Percentiles rank a stretch among this genome's conserved stretches.
These are phyloP conservation scores for Phlyctochytrium bullatum DNA, from an alignment of 192 early-diverging fungal species.

Conservation along the genomic window DNA sequence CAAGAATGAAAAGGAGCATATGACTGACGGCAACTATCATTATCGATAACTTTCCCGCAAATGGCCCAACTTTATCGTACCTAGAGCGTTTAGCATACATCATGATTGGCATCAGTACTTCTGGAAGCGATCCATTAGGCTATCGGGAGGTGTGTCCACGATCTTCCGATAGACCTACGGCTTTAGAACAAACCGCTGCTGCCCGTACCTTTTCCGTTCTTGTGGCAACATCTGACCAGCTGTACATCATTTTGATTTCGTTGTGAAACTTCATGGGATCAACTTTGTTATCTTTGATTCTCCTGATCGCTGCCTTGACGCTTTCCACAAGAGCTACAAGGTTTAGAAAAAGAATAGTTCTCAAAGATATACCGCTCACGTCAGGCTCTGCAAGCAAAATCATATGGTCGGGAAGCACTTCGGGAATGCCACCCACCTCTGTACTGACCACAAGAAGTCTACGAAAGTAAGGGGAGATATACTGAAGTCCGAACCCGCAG, in stretches of 20 bases:
- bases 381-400: conserved; percentile 86
- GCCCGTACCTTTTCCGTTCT: conserved; percentile 81
- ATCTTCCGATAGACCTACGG: conserved; percentile 73
- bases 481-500: conserved; percentile 61
- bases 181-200: too few relatives aligned
- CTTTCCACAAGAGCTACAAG: conserved; percentile 65
- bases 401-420: conserved; percentile 92
- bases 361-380: conserved; percentile 62
- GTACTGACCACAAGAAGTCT: conserved; percentile 93
- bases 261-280: conserved; percentile 67
- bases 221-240: conserved; percentile 93
- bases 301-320: conserved; percentile 67
- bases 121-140: conserved; percentile 72
- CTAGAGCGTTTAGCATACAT: conserved; percentile 12
- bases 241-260: conserved; percentile 90
- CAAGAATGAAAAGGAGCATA: conserved; percentile 75
- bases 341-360: conserved; percentile 3
- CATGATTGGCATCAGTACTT: conserved; percentile 18
- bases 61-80: conserved; percentile 80
- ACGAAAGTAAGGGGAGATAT: neutral
- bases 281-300: conserved; percentile 43
- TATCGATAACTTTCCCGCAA: conserved; percentile 88
- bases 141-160: conserved; percentile 58
- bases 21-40: conserved; percentile 88
- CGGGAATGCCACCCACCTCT: conserved; percentile 93